Percentiles rank a stretch among this genome's conserved stretches.
Evolutionary conservation across 371 early-diverging fungal genomes (phyloP).

Genomic region (Mucor racemosus): DNA sequence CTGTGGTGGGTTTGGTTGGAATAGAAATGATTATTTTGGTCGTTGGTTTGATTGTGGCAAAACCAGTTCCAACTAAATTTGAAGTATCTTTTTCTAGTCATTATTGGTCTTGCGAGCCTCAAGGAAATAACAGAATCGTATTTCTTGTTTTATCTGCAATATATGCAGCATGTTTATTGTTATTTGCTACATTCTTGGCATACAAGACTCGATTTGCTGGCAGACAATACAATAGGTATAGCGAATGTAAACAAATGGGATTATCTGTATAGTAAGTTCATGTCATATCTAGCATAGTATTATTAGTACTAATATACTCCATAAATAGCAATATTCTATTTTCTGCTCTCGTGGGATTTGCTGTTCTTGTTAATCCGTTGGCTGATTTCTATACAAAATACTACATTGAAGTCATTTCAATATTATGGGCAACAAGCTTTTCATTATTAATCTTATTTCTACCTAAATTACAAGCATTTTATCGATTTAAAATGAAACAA

Average conservation of each 20-base stretch:
- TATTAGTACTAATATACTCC: no score
- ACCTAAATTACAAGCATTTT: constrained; percentile 57
- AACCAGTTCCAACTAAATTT: constrained; percentile 42
- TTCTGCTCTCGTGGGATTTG: constrained; percentile 58
- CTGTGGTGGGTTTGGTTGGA: constrained; percentile 49
- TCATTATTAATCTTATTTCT: constrained; percentile 58
- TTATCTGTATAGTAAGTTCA: constrained; percentile 65
- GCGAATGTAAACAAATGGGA: constrained; percentile 66
- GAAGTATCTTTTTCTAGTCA: constrained; percentile 45
- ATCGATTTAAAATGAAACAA: constrained; percentile 26
- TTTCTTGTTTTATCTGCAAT: constrained; percentile 39
- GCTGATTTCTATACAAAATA: constrained; percentile 61
- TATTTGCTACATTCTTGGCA: constrained; percentile 62
- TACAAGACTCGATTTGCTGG: constrained; percentile 63
- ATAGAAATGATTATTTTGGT: constrained; percentile 57
- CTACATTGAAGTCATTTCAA: constrained; percentile 52
- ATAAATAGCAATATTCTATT: constrained; percentile 57
- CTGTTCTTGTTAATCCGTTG: constrained; percentile 52
- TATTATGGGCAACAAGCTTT: constrained; percentile 62
- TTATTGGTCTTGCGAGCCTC: constrained; percentile 53
- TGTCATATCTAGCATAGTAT: no score
- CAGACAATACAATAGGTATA: constrained; percentile 56
- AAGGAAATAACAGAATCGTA: constrained; percentile 26
- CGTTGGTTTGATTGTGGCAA: constrained; percentile 43
- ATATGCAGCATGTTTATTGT: constrained; percentile 46